Base-by-base conservation (phyloP, 306 rosid species). In the Quercus ilex region DNA sequence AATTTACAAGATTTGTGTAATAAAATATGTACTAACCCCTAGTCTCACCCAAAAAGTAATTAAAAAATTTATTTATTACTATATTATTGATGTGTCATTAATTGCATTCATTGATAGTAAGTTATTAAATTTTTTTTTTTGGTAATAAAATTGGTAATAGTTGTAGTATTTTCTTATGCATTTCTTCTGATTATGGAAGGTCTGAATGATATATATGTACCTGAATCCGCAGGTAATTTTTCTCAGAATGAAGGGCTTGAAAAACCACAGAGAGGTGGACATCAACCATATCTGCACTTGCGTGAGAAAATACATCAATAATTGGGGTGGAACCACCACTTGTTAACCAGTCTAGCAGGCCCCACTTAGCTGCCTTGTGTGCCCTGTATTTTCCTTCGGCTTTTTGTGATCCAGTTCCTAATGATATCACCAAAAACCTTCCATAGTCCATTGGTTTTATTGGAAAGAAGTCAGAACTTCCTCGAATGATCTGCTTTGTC, bases 371-470 rank as follows among this genome's bases (percentile, higher is more conserved):
- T 21, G 90, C 96, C 0, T 63, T 41, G 1, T 21, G 9, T 0
- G 93, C 90, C 19, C 52, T 78, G 83, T 78, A 82, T 74, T 85
- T 87, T 28, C 5, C 17, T 73, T 86, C 91, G 6, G 1, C 19
- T 82, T 91, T 86, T 13, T 82, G 86, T 35, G 87, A 38, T 11
- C 96, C 96, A 23, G 91, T 87, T 63, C 95, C 93, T 33, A 91
- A 52, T 0, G 95, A 91, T 73, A 91, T 80, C 20, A 87, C 89
- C 71, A 89, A 62, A 65, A 85, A 87, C 5, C 88, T 64, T 0
- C 75, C 74, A 15, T 87, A 87, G 52, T 87, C 85, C 81, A 68
- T 67, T 0, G 88, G 72, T 68, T 74, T 67, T 11, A 82, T 82
- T 0, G 85, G 79, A 55, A 69, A 85, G 19, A 85, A 78, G 43